Conservation (phyloP, 345 rosid genomes). For the Pugionium dolabratum region DNA sequence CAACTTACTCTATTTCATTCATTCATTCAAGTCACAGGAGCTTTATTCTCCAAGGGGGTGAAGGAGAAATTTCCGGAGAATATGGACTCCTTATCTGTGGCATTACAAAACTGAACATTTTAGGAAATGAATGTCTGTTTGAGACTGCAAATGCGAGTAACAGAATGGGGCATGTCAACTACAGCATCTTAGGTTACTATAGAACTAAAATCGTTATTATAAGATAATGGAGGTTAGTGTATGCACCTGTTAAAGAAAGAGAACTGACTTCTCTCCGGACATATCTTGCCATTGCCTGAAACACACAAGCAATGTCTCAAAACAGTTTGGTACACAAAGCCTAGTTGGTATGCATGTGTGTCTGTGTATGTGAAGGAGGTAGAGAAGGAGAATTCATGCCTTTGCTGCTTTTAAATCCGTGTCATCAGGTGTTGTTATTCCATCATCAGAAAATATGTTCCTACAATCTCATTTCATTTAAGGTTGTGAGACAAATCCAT, state of each 20-base stretch:
- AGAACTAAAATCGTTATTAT: conserved; percentile 14
- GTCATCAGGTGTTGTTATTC: conserved; percentile 59
- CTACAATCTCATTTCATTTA: conserved; percentile 47
- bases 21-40: conserved; percentile 21
- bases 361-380: conserved; percentile 23
- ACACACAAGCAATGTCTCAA: conserved; percentile 29
- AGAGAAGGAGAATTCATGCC: conserved; percentile 50
- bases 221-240: conserved; percentile 6
- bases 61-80: conserved; percentile 87
- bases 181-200: conserved; percentile 15
- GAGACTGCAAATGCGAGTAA: neutral
- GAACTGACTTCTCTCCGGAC: conserved; percentile 76
- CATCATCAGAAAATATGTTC: conserved; percentile 89
- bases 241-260: conserved; percentile 76
- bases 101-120: conserved; percentile 27
- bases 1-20: conserved; percentile 32
- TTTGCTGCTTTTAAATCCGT: conserved; percentile 63
- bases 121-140: neutral
- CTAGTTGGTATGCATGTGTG: conserved; percentile 10
- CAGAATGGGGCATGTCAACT: conserved; percentile 3
- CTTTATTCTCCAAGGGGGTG: conserved; percentile 54
- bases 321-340: conserved; percentile 1
- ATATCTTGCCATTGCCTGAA: conserved; percentile 93
- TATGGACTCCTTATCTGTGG: conserved; percentile 80
- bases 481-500: conserved; percentile 17